A percentile compares a stretch with the other conserved stretches of the same genome.
phyloP scores from a whole-genome alignment of 345 rosid genomes.

The Salix koriyanagi region DNA sequence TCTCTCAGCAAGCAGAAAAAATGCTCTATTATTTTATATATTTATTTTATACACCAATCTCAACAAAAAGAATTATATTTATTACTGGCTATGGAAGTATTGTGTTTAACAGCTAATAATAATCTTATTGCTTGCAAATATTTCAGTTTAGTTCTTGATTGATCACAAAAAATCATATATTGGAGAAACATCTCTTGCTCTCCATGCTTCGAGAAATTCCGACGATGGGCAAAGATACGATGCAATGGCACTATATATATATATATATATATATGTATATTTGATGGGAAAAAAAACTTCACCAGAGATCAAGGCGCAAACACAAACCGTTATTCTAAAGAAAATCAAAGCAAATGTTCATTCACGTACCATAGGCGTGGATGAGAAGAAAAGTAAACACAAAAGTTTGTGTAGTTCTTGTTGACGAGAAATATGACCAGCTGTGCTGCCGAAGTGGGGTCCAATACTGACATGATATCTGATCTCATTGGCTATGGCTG shows the following conservation, averaged over 20 bases:
- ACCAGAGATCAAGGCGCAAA: neutral
- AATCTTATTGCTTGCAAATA: neutral
- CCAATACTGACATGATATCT: constrained; percentile 24
- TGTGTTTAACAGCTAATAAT: no score
- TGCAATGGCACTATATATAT: neutral
- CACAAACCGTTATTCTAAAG: constrained; percentile 5
- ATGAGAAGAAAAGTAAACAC: neutral
- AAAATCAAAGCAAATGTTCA: neutral
- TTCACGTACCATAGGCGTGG: neutral
- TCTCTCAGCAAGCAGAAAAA: neutral
- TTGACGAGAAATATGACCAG: constrained; percentile 9
- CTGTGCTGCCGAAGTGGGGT: neutral
- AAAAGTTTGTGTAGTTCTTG: neutral
- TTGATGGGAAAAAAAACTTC: no score
- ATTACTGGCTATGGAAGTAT: neutral
- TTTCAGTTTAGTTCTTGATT: neutral
- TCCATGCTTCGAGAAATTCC: neutral
- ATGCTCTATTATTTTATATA: no score
- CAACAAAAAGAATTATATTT: no score
- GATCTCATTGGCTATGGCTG: constrained; percentile 23
- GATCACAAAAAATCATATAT: no score
- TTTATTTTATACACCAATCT: neutral
- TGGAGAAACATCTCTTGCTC: neutral
- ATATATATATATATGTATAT: no score
- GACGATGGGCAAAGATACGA: neutral